Percentiles rank a stretch among this genome's conserved stretches.
These are phyloP conservation scores for Isatis lusitanica DNA, from an alignment of 441 rosid genomes.

Conservation along the genomic window DNA sequence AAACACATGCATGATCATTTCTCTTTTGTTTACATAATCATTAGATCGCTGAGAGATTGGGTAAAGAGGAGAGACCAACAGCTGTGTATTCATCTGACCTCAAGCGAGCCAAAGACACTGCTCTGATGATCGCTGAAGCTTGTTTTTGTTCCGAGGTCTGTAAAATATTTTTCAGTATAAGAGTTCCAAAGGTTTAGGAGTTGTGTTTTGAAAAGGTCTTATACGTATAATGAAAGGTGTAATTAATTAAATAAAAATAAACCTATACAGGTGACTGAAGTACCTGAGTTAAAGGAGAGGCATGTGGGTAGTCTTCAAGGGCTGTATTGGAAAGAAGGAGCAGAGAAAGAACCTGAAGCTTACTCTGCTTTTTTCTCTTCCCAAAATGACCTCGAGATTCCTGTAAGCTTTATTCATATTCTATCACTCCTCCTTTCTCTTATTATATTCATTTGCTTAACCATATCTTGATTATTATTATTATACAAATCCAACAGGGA, in stretches of 20 bases:
- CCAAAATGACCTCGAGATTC: constrained; percentile 43
- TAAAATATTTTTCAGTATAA: neutral
- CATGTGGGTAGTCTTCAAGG: constrained; percentile 44
- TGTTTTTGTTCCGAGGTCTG: constrained; percentile 39
- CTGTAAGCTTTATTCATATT: constrained; percentile 22
- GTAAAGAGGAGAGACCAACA: constrained; percentile 38
- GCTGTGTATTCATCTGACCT: constrained; percentile 51
- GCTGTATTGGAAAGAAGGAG: constrained; percentile 33
- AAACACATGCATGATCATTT: neutral
- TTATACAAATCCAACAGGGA: constrained; percentile 21
- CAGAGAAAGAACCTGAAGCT: constrained; percentile 36
- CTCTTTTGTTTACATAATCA: neutral
- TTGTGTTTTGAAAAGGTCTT: neutral
- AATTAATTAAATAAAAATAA: neutral
- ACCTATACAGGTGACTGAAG: constrained; percentile 31
- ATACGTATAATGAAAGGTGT: neutral
- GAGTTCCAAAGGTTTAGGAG: constrained; percentile 1
- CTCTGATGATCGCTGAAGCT: constrained; percentile 38
- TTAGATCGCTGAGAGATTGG: constrained; percentile 49
- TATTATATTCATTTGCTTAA: neutral
- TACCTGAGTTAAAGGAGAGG: constrained; percentile 41
- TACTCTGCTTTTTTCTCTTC: constrained; percentile 37
- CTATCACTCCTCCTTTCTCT: neutral
- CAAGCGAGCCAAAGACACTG: constrained; percentile 49
- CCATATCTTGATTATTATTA: neutral